phyloP scores from a whole-genome alignment of 2,329 filamentous ascomycete species.

The Monosporascus ibericus region DNA sequence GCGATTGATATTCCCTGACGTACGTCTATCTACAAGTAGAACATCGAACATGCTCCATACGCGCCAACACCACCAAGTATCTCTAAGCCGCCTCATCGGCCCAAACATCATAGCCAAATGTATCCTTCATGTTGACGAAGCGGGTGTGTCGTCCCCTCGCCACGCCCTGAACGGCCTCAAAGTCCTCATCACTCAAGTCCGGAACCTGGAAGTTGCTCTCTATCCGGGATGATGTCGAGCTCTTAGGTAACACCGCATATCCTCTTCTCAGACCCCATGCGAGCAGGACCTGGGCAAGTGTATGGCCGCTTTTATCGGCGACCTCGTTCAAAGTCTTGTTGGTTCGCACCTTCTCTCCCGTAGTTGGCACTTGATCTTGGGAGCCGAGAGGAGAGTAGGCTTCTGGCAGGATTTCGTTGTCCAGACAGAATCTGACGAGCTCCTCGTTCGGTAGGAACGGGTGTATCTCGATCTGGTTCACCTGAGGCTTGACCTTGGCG shows the following conservation, averaged over 20 bases:
- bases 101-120: slow-evolving; percentile 69
- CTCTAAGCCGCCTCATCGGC: slow-evolving; percentile 41
- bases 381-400: slow-evolving; percentile 53
- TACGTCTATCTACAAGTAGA: no score
- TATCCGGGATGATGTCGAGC: slow-evolving; percentile 59
- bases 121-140: slow-evolving; percentile 80
- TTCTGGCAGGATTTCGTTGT: slow-evolving; percentile 43
- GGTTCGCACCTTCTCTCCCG: slow-evolving; percentile 59
- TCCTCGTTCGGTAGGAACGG: slow-evolving; percentile 41
- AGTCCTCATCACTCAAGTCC: slow-evolving; percentile 49
- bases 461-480: slow-evolving; percentile 42
- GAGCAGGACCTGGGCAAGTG: slow-evolving; percentile 55
- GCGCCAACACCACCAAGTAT: no score
- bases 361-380: slow-evolving; percentile 63
- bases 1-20: no score
- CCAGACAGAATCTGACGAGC: slow-evolving; percentile 46
- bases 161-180: slow-evolving; percentile 56
- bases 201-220: slow-evolving; percentile 58
- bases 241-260: slow-evolving; percentile 65
- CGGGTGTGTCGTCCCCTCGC: slow-evolving; percentile 60
- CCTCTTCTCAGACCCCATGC: slow-evolving; percentile 62
- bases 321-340: slow-evolving; percentile 54
- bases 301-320: slow-evolving; percentile 50
- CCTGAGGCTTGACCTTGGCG: slow-evolving; percentile 32
- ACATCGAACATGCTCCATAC: no score